Evolutionary conservation across 2,329 filamentous ascomycete genomes (phyloP).

Genomic region (Ophiocordyceps camponoti-floridani): DNA sequence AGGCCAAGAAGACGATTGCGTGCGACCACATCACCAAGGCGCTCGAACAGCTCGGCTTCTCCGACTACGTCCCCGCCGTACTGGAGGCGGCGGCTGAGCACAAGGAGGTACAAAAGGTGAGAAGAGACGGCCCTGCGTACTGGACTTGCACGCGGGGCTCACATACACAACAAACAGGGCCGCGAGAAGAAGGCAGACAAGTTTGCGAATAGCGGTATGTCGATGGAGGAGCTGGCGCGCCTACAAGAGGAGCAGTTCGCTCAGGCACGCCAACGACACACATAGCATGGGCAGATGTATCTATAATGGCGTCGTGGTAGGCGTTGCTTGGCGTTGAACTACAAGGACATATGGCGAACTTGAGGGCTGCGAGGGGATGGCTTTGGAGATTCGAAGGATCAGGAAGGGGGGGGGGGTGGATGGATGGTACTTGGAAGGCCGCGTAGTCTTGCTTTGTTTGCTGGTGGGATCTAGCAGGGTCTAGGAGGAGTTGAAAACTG

Average conservation of each 20-base stretch:
- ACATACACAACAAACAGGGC: slow-evolving; percentile 34
- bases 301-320: slow-evolving; percentile 8
- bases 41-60: slow-evolving; percentile 79
- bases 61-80: slow-evolving; percentile 79
- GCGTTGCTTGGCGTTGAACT: slow-evolving; percentile 18
- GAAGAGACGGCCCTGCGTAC: not conserved
- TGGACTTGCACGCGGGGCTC: not conserved
- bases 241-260: slow-evolving; percentile 88
- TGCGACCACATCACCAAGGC: slow-evolving; percentile 96
- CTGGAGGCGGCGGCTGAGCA: slow-evolving; percentile 76
- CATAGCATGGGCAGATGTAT: slow-evolving; percentile 1
- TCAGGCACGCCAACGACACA: slow-evolving; percentile 34
- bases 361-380: not conserved
- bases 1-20: slow-evolving; percentile 97
- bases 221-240: slow-evolving; percentile 72
- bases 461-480: not conserved
- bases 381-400: not conserved
- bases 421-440: not conserved
- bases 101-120: slow-evolving; percentile 80
- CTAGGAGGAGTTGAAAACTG: too few relatives aligned
- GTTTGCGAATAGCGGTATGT: slow-evolving; percentile 84
- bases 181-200: slow-evolving; percentile 96
- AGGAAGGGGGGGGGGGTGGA: too few relatives aligned
- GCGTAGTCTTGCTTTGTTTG: not conserved
- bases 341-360: not conserved